phyloP scores from a whole-genome alignment of 305 asterid genomes.

The Petunia hybrid region DNA sequence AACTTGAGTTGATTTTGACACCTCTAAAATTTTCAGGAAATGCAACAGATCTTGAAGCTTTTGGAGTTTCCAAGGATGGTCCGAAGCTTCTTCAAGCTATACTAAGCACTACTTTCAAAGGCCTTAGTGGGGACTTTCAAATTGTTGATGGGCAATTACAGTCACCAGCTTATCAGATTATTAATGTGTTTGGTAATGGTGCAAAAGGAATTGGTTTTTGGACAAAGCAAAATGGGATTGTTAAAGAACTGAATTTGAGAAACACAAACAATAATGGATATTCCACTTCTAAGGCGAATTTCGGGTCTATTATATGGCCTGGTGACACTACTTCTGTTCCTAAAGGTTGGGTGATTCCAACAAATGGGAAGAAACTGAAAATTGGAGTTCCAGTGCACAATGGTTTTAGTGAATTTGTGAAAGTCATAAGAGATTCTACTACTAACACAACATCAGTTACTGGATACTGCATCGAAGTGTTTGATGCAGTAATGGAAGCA shows the following conservation, averaged over 20 bases:
- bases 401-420: slow-evolving; percentile 57
- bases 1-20: background rate
- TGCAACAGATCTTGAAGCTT: slow-evolving; percentile 45
- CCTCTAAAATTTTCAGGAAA: slow-evolving; percentile 29
- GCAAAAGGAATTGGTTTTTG: slow-evolving; percentile 58
- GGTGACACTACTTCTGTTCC: slow-evolving; percentile 50
- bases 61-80: slow-evolving; percentile 59
- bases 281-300: slow-evolving; percentile 35
- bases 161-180: slow-evolving; percentile 55
- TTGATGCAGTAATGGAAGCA: slow-evolving; percentile 55
- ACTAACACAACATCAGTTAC: slow-evolving; percentile 47
- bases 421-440: slow-evolving; percentile 45
- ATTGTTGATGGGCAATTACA: slow-evolving; percentile 56
- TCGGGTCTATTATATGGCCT: slow-evolving; percentile 63
- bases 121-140: slow-evolving; percentile 56
- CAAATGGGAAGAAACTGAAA: slow-evolving; percentile 56
- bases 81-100: slow-evolving; percentile 52
- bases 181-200: slow-evolving; percentile 55
- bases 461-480: slow-evolving; percentile 64
- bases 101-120: slow-evolving; percentile 45
- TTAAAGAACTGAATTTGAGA: slow-evolving; percentile 33
- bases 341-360: slow-evolving; percentile 66
- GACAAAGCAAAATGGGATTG: slow-evolving; percentile 46
- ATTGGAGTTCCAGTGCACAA: slow-evolving; percentile 58
- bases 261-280: background rate